Evolutionary conservation across 2,329 filamentous ascomycete species (phyloP), one percentile per base, ranked within the genome.

Genomic region (Fusarium hainanense): DNA sequence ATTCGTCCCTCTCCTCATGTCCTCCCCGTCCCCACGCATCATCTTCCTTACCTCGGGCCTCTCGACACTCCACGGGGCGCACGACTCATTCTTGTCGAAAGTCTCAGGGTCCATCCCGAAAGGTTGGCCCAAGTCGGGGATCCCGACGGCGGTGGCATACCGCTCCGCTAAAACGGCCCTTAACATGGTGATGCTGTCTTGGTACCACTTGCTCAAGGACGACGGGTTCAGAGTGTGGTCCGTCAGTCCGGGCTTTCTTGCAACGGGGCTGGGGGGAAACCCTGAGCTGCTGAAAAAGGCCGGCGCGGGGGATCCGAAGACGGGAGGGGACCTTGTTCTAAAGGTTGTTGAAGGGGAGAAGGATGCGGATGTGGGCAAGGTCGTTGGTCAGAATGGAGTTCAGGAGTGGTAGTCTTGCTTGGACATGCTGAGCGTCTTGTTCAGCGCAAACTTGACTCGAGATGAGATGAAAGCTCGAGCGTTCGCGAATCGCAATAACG

Each of bases 91-190:
- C 41, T 72, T 77, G 16, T 49, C 75, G 68, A 8, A 68, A 68
- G 12, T 72, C 43, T 20, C 77, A 71, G 30, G 58, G 44, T 25
- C 58, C 4, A 76, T 78, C 4, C 66, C 72, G 6, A 76, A 77
- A 7, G 84, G 84, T 1, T 87, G 85, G 84, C 84, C 84, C 2
- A 86, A 87, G 76, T 47, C 84, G 41, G 86, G 85, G 77, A 37
- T 85, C 58, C 82, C 85, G 10, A 60, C 65, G 4, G 54, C 25
- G 14, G 23, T 65, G 41, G 73, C 71, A 14, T 78, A 78, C 50
- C 64, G 68, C 7, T 63, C 67, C 13, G 63, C 69, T 54, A 78
- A 78, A 62, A 54, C 70, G 8, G 75, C 70, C 3, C 67, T 78
- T 44, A 78, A 77, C 63, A 77, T 78, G 75, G 50, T 72, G 27